These are phyloP conservation scores for Aspergillus vadensis DNA, from an alignment of 2,329 filamentous ascomycete species.

Conservation along the genomic window DNA sequence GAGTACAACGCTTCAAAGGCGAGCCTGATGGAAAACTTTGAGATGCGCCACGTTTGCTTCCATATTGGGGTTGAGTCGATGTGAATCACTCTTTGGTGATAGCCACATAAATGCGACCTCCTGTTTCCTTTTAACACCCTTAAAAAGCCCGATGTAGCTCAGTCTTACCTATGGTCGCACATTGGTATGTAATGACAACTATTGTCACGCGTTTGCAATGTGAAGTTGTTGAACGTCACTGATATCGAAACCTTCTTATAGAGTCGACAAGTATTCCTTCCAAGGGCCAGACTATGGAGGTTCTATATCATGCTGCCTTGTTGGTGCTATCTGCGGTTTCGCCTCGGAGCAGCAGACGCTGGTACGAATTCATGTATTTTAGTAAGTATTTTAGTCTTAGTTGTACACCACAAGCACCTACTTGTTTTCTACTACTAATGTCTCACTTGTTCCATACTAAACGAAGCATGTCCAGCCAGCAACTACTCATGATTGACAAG, in stretches of 20 bases:
- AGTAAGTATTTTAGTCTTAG: background rate
- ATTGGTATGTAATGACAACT: background rate
- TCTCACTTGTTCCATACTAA: background rate
- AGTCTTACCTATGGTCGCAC: background rate
- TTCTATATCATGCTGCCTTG: background rate
- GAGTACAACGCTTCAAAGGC: conserved; percentile 84
- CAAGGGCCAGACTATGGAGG: background rate
- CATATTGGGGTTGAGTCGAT: background rate
- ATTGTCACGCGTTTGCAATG: background rate
- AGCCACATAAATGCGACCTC: background rate
- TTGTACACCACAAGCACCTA: background rate
- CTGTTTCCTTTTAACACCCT: background rate
- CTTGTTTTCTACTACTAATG: background rate
- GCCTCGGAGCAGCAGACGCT: background rate
- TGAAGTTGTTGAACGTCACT: background rate
- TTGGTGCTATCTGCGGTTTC: background rate
- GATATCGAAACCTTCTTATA: background rate
- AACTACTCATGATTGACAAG: background rate
- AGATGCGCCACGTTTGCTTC: conserved; percentile 21
- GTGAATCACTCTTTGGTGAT: background rate
- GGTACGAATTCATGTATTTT: background rate
- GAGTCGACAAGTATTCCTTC: background rate
- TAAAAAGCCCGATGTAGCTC: background rate
- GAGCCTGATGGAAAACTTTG: conserved; percentile 83
- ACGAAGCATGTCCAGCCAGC: background rate